Evolutionary conservation across 805 yeast species (phyloP).

Genomic region (Ogataea nonfermentans): DNA sequence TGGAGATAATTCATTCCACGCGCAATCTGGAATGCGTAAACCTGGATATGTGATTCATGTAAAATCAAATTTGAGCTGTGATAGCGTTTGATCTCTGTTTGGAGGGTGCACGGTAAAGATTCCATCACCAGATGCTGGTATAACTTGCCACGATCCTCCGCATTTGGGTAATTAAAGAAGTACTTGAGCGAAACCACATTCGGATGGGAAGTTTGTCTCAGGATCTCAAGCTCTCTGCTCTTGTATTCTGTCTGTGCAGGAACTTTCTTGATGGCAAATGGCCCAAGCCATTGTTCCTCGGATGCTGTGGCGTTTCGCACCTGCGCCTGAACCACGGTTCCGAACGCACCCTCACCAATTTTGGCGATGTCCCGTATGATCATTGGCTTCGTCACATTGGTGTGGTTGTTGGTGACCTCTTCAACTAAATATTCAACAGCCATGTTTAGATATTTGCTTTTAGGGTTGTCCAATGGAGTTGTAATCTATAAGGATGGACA

Average conservation of each 20-base stretch:
- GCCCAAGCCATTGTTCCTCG: constrained; percentile 60
- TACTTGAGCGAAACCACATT: constrained; percentile 68
- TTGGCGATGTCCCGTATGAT: constrained; percentile 66
- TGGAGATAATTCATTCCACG: constrained; percentile 82
- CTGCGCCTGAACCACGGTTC: constrained; percentile 78
- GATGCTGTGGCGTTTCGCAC: constrained; percentile 29
- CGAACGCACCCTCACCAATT: constrained; percentile 86
- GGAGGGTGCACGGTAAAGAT: constrained; percentile 78
- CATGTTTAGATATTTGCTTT: constrained; percentile 14
- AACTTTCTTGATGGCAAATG: constrained; percentile 79
- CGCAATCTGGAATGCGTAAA: constrained; percentile 76
- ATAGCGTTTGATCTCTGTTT: constrained; percentile 69
- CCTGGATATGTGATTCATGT: constrained; percentile 71
- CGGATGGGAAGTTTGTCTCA: constrained; percentile 75
- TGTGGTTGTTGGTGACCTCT: constrained; percentile 61
- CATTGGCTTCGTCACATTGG: constrained; percentile 57
- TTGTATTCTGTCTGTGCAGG: constrained; percentile 88
- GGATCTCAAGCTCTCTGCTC: constrained; percentile 74
- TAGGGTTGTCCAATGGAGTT: not conserved
- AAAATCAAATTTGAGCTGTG: constrained; percentile 58
- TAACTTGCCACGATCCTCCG: constrained; percentile 55
- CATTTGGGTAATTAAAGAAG: constrained; percentile 67
- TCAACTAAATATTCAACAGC: constrained; percentile 47
- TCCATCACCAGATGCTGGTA: constrained; percentile 87
- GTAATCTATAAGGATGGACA: not conserved